These are phyloP conservation scores for Xylaria sp. DNA, from an alignment of 2,329 filamentous ascomycete genomes.

Conservation along the genomic window DNA sequence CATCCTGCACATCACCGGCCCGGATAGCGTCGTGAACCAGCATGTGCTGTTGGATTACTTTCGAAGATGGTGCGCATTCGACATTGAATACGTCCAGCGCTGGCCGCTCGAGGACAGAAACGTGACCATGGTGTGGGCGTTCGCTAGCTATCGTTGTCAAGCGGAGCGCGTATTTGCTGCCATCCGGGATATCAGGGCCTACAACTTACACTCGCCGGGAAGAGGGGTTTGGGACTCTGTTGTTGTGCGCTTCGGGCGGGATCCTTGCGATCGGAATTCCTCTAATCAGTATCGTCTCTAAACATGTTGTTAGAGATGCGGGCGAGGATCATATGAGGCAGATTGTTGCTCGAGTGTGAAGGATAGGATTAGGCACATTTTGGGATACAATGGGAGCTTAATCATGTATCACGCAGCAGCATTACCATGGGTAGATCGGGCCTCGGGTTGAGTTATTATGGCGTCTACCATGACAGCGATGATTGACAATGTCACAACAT, in stretches of 20 bases:
- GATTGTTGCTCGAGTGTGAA: neutral
- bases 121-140: slow-evolving; percentile 21
- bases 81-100: slow-evolving; percentile 15
- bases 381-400: neutral
- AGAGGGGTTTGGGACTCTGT: slow-evolving; percentile 1
- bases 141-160: slow-evolving; percentile 28
- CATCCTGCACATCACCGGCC: slow-evolving; percentile 22
- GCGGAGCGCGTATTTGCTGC: slow-evolving; percentile 11
- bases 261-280: slow-evolving; percentile 21
- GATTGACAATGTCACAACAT: neutral
- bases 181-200: neutral
- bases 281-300: neutral
- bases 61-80: slow-evolving; percentile 11
- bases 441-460: neutral
- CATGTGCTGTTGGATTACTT: neutral
- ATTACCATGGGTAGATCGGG: neutral
- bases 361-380: neutral
- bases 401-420: neutral
- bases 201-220: no score
- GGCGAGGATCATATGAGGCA: neutral
- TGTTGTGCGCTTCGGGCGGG: slow-evolving; percentile 1
- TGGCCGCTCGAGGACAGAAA: neutral
- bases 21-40: neutral
- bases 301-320: neutral
- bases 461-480: neutral